Evolutionary conservation across 2,329 filamentous ascomycete species (phyloP).

Genomic region (Scolecobasidium constrictum): DNA sequence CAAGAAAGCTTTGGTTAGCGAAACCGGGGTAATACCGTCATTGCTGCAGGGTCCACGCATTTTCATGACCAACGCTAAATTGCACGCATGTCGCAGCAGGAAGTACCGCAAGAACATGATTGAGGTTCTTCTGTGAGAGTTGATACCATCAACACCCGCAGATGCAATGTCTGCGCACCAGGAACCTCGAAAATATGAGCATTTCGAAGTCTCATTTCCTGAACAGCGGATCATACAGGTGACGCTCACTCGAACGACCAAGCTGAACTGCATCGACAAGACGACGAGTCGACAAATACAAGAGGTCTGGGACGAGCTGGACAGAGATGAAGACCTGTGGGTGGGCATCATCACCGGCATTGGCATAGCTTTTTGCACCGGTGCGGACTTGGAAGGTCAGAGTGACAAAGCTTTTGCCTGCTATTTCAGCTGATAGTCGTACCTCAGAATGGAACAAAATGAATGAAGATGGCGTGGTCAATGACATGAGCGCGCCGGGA

Average conservation of each 20-base stretch:
- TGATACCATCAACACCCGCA: too few species aligned
- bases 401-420: not conserved
- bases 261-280: conserved; percentile 14
- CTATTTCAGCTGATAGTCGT: not conserved
- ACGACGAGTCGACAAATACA: conserved; percentile 11
- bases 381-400: conserved; percentile 14
- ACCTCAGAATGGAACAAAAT: conserved; percentile 18
- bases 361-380: conserved; percentile 14
- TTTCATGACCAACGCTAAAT: too few species aligned
- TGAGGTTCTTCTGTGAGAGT: too few species aligned
- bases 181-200: not conserved
- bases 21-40: too few species aligned
- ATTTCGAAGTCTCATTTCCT: conserved; percentile 9
- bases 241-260: conserved; percentile 12
- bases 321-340: conserved; percentile 12
- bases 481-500: conserved; percentile 24
- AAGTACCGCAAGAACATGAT: too few species aligned
- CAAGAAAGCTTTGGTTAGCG: too few species aligned
- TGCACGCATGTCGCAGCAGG: too few species aligned
- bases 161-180: too few species aligned
- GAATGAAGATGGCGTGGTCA: conserved; percentile 15
- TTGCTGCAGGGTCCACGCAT: too few species aligned
- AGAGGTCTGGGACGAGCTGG: conserved; percentile 11
- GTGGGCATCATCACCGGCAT: conserved; percentile 14
- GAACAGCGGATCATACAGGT: conserved; percentile 9